phyloP scores from a whole-genome alignment of 768 basidiomycete species.

The Fomitopsis serialis region DNA sequence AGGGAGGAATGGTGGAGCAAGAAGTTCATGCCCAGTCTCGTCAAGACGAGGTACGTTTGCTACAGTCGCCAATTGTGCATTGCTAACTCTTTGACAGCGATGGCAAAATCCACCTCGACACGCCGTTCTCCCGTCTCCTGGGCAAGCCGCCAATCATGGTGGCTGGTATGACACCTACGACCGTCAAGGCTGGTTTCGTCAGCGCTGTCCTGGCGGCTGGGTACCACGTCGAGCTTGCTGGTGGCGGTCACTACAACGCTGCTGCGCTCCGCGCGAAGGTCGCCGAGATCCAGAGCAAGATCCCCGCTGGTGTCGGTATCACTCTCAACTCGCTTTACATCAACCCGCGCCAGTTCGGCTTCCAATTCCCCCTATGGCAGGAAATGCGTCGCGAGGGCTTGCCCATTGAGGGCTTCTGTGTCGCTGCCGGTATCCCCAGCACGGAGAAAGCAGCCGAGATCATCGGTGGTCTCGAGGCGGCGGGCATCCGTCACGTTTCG shows the following conservation, averaged over 20 bases:
- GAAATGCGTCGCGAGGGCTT: slow-evolving; percentile 94
- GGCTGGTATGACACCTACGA: slow-evolving; percentile 98
- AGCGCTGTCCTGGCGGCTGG: slow-evolving; percentile 89
- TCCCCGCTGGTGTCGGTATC: slow-evolving; percentile 86
- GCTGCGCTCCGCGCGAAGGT: slow-evolving; percentile 86
- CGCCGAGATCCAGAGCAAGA: slow-evolving; percentile 81
- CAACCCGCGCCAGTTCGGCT: slow-evolving; percentile 94
- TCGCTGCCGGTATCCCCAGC: slow-evolving; percentile 94
- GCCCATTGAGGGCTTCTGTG: slow-evolving; percentile 98
- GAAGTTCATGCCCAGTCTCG: slow-evolving; percentile 78
- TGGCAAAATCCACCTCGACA: slow-evolving; percentile 89
- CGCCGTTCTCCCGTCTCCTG: slow-evolving; percentile 91
- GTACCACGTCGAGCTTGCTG: slow-evolving; percentile 95
- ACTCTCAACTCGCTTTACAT: slow-evolving; percentile 96
- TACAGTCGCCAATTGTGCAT: neutral
- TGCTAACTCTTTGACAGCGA: slow-evolving; percentile 49
- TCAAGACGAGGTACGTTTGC: slow-evolving; percentile 75
- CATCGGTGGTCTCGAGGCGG: slow-evolving; percentile 71
- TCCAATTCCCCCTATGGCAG: slow-evolving; percentile 98
- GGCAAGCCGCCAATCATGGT: slow-evolving; percentile 99
- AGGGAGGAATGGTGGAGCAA: slow-evolving; percentile 90
- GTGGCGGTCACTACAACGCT: slow-evolving; percentile 95
- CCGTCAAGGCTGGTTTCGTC: slow-evolving; percentile 94
- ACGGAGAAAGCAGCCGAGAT: slow-evolving; percentile 98
- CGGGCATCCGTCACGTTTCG: slow-evolving; percentile 92